Evolutionary conservation across 331 rosid species (phyloP), one percentile per base, ranked within the genome.

Genomic region (Ulmus americana): DNA sequence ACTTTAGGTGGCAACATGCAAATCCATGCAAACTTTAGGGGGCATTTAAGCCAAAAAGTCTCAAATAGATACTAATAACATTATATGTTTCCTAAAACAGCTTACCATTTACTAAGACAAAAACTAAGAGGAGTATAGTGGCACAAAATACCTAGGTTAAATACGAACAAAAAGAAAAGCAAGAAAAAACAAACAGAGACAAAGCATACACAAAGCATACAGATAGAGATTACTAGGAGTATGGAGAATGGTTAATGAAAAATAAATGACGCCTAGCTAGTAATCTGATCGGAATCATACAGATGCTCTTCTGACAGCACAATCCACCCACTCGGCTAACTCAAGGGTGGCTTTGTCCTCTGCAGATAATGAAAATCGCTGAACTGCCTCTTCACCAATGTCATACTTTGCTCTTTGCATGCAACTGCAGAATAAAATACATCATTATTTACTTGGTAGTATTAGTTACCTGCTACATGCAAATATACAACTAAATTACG

Each of bases 331-430:
- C 79, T 92, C 98, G 63, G 94, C 97, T 82, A 92, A 82, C 79
- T 89, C 98, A 35, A 92, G 95, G 64, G 98, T 92, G 67, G 98
- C 98, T 78, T 82, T 89, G 73, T 92, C 98, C 80, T 92, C 98
- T 4, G 95, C 98, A 48, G 98, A 89, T 79, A 92, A 72, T 59
- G 98, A 89, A 78, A 92, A 92, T 64, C 98, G 85, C 74, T 89
- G 88, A 43, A 92, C 98, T 0, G 97, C 97, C 78, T 85, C 98
- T 79, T 85, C 98, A 71, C 98, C 95, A 60, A 92, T 87, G 78
- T 92, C 98, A 69, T 86, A 92, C 82, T 92, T 89, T 40, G 98
- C 89, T 81, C 86, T 89, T 78, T 92, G 98, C 98, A 92, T 86
- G 85, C 98, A 92, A 59, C 98, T 92, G 82, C 81, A 79, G 48